phyloP scores from a whole-genome alignment of 495 filamentous ascomycete genomes.

The Penicillium parvum region DNA sequence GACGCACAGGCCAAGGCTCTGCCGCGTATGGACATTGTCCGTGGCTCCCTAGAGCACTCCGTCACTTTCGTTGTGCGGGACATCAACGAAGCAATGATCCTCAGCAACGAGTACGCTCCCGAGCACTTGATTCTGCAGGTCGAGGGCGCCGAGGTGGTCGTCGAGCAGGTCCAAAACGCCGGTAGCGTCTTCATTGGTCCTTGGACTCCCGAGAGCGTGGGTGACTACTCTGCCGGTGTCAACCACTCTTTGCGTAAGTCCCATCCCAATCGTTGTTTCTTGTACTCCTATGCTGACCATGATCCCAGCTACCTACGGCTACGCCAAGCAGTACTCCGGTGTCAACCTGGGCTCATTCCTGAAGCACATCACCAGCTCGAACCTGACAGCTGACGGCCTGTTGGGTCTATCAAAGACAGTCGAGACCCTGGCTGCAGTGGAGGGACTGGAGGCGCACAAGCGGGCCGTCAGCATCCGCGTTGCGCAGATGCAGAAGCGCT shows the following conservation, averaged over 20 bases:
- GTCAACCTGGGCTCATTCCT: conserved; percentile 93
- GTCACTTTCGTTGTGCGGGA: conserved; percentile 79
- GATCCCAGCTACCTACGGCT: conserved; percentile 82
- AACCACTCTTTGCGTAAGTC: conserved; percentile 94
- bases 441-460: conserved; percentile 92
- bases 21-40: conserved; percentile 87
- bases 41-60: conserved; percentile 85
- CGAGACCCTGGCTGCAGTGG: conserved; percentile 89
- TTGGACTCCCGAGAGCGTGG: conserved; percentile 96
- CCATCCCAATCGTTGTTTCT: neutral
- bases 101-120: conserved; percentile 94
- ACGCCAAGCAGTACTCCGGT: conserved; percentile 95
- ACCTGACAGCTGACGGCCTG: conserved; percentile 81
- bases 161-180: conserved; percentile 83
- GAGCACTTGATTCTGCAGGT: conserved; percentile 96
- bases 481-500: conserved; percentile 54
- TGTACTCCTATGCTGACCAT: conserved; percentile 12
- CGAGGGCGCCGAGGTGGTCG: conserved; percentile 62
- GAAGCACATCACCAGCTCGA: conserved; percentile 92
- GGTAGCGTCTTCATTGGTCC: conserved; percentile 91
- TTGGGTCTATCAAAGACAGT: conserved; percentile 80
- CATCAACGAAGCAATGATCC: conserved; percentile 75
- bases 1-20: conserved; percentile 84
- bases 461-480: conserved; percentile 86
- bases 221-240: conserved; percentile 95